Conservation (phyloP, 306 rosid species). For the Lupinus albus region DNA sequence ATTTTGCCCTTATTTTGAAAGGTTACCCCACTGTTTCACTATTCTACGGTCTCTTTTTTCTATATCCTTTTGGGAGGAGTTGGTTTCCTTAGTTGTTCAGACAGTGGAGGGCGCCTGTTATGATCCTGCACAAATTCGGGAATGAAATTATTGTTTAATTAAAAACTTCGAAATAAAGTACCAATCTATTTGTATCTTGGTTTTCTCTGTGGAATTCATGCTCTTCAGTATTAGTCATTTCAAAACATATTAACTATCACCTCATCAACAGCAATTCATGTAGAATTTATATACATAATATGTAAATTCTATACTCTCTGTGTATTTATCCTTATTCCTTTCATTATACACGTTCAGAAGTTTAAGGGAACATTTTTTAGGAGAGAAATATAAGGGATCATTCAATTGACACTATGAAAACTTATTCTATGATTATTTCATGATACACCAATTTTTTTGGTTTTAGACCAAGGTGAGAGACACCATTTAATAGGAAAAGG, state of each 20-base stretch:
- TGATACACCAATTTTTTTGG: background rate
- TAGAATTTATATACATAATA: slow-evolving; percentile 1
- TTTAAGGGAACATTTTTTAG: background rate
- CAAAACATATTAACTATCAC: background rate
- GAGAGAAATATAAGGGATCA: background rate
- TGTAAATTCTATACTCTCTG: background rate
- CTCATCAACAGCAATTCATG: background rate
- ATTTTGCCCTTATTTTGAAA: slow-evolving; percentile 7
- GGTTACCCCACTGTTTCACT: slow-evolving; percentile 8
- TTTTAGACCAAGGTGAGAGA: background rate
- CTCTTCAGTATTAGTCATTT: slow-evolving; percentile 2
- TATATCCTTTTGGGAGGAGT: slow-evolving; percentile 34
- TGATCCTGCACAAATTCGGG: slow-evolving; percentile 58
- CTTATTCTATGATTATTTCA: too few species aligned
- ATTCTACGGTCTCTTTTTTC: background rate
- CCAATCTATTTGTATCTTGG: background rate
- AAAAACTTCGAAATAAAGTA: background rate
- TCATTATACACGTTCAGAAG: slow-evolving; percentile 4
- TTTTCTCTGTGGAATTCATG: background rate
- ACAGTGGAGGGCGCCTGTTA: slow-evolving; percentile 82
- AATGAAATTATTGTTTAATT: slow-evolving; percentile 16
- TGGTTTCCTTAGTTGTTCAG: slow-evolving; percentile 73
- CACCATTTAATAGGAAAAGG: background rate
- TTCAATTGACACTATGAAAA: background rate
- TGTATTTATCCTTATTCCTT: background rate